Evolutionary conservation across 176 grass and related monocot species (phyloP), one percentile per base, ranked within the genome.

Genomic region (Metroxylon sagu): DNA sequence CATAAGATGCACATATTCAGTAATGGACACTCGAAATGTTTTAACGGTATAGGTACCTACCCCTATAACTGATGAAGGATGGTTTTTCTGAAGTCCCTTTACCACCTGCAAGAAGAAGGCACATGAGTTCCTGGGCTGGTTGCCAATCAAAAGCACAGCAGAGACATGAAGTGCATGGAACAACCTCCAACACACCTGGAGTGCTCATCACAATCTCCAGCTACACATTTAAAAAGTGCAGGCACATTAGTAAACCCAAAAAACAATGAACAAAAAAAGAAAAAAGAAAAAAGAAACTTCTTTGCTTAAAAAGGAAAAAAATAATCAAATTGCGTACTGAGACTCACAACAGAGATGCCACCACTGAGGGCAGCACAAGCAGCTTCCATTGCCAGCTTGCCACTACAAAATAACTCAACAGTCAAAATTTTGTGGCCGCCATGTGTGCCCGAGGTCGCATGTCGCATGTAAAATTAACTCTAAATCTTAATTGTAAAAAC

Each of bases 181-280:
- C 14, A 53, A 96, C 91, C 86, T 90, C 86, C 43, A 96, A 76
- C 7, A 55, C 80, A 65, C 80, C 83, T 14, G 86, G 91, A 57
- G 91, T 90, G 0, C 71, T 74, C 80, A 85, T 82, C 21, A 90
- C 86, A 68, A 95, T 71, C 75, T 95, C 91, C n/a, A 95, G 73
- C 86, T 95, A 82, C 59, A 71, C 50, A 76, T 73, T 63, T 48
- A 28, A 66, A 27, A 66, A 48, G 7, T 48, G 12, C 8, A 43
- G 35, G 8, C 10, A 43, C 12, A 43, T 43, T 43, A 43, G 35
- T 43, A 0, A 48, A 56, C n/a, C 28, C 31, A 48, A 31, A 54
- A 56, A 29, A 25, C 15, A 3, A 21, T 21, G n/a, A 8, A 29
- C 4, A 1, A 50, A 50, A 51, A 23, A 50, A 17, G 53, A 56